Conservation (phyloP, 163 green algal species). For the Volvox carteri region DNA sequence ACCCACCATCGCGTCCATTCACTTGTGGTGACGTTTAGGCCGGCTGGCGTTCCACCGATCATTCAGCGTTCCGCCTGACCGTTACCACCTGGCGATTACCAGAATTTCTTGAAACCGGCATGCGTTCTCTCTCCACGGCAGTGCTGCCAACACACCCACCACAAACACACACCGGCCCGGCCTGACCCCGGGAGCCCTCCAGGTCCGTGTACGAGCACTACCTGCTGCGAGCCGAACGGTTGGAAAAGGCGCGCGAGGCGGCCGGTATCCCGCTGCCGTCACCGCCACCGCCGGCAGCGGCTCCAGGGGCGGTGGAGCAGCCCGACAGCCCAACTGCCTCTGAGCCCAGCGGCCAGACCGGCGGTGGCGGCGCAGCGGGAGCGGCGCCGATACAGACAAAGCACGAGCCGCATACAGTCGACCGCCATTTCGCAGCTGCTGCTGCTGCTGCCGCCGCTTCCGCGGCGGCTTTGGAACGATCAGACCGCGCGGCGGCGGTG, state of each 20-base stretch:
- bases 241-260: conserved; percentile 22
- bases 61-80: too few relatives aligned
- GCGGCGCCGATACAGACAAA: not conserved
- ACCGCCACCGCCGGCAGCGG: not conserved
- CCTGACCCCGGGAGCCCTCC: too few relatives aligned
- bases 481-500: not conserved
- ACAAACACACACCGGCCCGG: too few relatives aligned
- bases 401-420: not conserved
- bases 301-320: too few relatives aligned
- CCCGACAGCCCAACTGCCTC: conserved; percentile 19
- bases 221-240: conserved; percentile 37
- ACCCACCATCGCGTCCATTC: too few relatives aligned
- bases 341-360: not conserved
- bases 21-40: too few relatives aligned
- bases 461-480: not conserved
- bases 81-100: too few relatives aligned
- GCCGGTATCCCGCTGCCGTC: conserved; percentile 2
- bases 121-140: too few relatives aligned
- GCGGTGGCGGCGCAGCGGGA: not conserved
- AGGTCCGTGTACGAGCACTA: conserved; percentile 51
- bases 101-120: too few relatives aligned
- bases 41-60: too few relatives aligned
- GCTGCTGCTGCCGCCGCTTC: not conserved
- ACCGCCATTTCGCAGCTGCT: not conserved
- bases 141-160: too few relatives aligned